A percentile compares a stretch with the other conserved stretches of the same genome.
Evolutionary conservation across 768 basidiomycete genomes (phyloP).

Genomic region (Tricholoma sp.): DNA sequence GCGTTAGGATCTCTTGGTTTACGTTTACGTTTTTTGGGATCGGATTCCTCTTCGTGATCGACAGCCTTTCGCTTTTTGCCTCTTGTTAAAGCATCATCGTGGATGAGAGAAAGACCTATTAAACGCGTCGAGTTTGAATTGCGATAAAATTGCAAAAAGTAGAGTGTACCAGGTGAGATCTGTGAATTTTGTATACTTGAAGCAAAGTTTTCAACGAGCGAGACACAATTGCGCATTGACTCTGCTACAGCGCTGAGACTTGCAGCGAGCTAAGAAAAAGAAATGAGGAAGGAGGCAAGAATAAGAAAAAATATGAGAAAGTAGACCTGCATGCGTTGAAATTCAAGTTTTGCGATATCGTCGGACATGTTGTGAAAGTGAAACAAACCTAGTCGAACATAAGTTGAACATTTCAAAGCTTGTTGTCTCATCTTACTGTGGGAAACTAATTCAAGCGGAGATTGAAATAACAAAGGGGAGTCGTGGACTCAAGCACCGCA

Average conservation of each 20-base stretch:
- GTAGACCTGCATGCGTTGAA: conserved; percentile 31
- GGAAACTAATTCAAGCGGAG: conserved; percentile 15
- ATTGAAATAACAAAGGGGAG: conserved; percentile 12
- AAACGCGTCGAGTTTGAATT: conserved; percentile 9
- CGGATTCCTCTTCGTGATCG: conserved; percentile 32
- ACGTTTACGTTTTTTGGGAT: conserved; percentile 51
- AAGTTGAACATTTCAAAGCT: not conserved
- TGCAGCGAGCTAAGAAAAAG: conserved; percentile 41
- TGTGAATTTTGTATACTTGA: conserved; percentile 35
- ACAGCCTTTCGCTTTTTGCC: conserved; percentile 51
- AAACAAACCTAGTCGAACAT: conserved; percentile 3
- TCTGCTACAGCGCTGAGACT: conserved; percentile 55
- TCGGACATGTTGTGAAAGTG: conserved; percentile 17
- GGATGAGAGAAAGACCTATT: conserved; percentile 11
- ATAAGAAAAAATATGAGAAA: not conserved
- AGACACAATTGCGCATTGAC: conserved; percentile 58
- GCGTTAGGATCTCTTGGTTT: conserved; percentile 90
- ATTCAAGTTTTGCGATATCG: conserved; percentile 23
- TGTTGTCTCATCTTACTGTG: conserved; percentile 27
- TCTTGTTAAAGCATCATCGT: conserved; percentile 14
- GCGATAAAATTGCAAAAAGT: not conserved
- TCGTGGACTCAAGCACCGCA: conserved; percentile 13
- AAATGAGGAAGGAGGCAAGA: conserved; percentile 10
- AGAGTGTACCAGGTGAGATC: conserved; percentile 5
- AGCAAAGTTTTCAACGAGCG: conserved; percentile 56